A percentile compares a stretch with the other conserved stretches of the same genome.
Evolutionary conservation across 129 eudicot species (phyloP).

Genomic region (Saposhnikovia divaricata): DNA sequence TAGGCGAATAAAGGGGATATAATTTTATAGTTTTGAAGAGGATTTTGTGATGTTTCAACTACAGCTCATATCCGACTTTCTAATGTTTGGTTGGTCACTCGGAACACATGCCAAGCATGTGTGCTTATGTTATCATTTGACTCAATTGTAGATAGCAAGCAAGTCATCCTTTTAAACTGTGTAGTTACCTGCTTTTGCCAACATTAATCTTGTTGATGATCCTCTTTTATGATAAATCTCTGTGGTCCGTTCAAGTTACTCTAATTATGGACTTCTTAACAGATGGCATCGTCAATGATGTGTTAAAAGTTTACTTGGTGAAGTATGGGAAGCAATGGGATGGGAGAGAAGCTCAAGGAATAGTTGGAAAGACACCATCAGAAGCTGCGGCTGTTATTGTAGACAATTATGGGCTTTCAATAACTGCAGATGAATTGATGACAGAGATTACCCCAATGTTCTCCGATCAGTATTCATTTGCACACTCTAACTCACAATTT

Average conservation of each 20-base stretch:
- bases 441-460: conserved; percentile 67
- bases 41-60: neutral
- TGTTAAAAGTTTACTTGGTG: conserved; percentile 59
- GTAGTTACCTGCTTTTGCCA: neutral
- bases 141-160: neutral
- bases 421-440: conserved; percentile 51
- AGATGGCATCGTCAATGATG: conserved; percentile 77
- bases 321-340: conserved; percentile 89
- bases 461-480: conserved; percentile 51
- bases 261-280: conserved; percentile 21
- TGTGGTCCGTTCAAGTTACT: conserved; percentile 5
- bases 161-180: neutral
- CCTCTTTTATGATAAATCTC: neutral
- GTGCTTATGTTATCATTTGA: neutral
- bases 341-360: conserved; percentile 53
- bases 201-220: neutral
- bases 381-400: conserved; percentile 89
- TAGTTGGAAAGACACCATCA: conserved; percentile 73
- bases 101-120: neutral
- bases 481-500: conserved; percentile 1
- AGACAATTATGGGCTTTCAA: conserved; percentile 69
- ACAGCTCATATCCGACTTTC: neutral
- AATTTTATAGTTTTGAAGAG: neutral
- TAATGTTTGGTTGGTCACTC: neutral
- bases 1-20: neutral